These are phyloP conservation scores for Phaeolepiota aurea DNA, from an alignment of 768 basidiomycete genomes.

Conservation along the genomic window DNA sequence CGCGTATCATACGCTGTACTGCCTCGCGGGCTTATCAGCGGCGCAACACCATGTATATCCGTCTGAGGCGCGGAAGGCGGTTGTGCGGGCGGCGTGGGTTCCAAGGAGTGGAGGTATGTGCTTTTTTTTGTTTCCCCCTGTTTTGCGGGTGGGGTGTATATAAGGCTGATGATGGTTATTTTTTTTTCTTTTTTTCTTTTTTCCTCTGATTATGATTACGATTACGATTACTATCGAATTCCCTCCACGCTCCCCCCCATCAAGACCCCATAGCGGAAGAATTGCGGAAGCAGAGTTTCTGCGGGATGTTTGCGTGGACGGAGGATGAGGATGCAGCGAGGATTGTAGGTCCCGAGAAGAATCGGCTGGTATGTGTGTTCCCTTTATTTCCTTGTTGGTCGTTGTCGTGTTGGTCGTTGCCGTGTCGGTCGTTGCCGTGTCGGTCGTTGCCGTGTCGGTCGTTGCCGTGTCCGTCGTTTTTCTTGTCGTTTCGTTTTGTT, in stretches of 20 bases:
- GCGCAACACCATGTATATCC: conserved; percentile 75
- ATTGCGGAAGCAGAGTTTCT: conserved; percentile 12
- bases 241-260: background rate
- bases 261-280: conserved; percentile 12
- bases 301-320: conserved; percentile 19
- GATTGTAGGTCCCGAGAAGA: conserved; percentile 18
- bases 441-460: no score
- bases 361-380: conserved; percentile 17
- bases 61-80: conserved; percentile 19
- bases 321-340: conserved; percentile 21
- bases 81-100: conserved; percentile 14
- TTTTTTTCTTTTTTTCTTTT: no score
- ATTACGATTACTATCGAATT: no score
- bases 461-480: no score
- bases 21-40: conserved; percentile 79
- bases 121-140: no score
- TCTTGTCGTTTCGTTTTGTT: no score
- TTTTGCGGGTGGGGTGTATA: no score
- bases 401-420: background rate
- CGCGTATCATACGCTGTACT: conserved; percentile 92
- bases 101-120: no score
- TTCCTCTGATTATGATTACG: conserved; percentile 5
- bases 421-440: background rate
- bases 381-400: background rate
- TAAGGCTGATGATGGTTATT: no score